These are phyloP conservation scores for Cryphonectria radicalis DNA, from an alignment of 2,329 filamentous ascomycete species.

Conservation along the genomic window DNA sequence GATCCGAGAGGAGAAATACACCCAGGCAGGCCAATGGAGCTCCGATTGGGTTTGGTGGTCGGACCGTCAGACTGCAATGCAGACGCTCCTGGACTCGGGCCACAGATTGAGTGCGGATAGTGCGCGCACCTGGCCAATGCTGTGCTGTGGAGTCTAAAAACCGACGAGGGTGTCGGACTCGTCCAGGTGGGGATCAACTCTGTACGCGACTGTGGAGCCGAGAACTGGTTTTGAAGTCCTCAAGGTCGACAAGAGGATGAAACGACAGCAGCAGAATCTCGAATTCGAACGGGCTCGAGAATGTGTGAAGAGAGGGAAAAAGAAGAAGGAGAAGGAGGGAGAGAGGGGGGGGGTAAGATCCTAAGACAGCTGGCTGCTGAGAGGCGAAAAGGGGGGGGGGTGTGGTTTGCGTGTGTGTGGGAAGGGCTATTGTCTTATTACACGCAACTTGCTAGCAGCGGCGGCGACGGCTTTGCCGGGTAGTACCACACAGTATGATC, in stretches of 20 bases:
- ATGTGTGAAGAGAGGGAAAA: neutral
- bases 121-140: conserved; percentile 22
- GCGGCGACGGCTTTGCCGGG: conserved; percentile 25
- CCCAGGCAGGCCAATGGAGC: conserved; percentile 22
- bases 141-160: conserved; percentile 23
- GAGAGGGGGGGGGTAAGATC: conserved; percentile 5
- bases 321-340: neutral
- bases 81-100: conserved; percentile 20
- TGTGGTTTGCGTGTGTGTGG: conserved; percentile 14
- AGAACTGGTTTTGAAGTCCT: conserved; percentile 4
- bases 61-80: conserved; percentile 27
- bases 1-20: neutral
- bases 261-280: neutral
- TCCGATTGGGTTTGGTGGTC: conserved; percentile 24
- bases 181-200: conserved; percentile 20
- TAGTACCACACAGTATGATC: conserved; percentile 18
- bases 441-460: conserved; percentile 25
- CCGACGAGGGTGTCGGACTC: conserved; percentile 21
- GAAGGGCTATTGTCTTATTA: conserved; percentile 28
- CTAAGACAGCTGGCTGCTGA: conserved; percentile 6
- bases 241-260: neutral
- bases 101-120: conserved; percentile 21
- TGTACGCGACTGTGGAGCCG: conserved; percentile 28
- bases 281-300: neutral
- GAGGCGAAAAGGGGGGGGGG: neutral